Evolutionary conservation across 1,284 basidiomycete genomes (phyloP), one percentile per base, ranked within the genome.

Genomic region (Tilletia horrida): DNA sequence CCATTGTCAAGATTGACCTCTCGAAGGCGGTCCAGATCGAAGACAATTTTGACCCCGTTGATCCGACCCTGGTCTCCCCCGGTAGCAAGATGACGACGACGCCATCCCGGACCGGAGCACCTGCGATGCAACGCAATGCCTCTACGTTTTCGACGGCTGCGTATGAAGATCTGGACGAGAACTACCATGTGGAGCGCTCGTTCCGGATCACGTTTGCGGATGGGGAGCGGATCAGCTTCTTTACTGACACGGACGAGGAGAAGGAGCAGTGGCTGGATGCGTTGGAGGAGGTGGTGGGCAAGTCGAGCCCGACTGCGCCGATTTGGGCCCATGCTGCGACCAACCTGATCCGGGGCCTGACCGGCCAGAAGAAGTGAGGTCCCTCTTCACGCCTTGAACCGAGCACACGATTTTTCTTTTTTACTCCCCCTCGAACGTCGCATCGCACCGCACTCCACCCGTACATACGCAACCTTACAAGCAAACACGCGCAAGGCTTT

Each of bases 1-100:
- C 91, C 0, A 94, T 89, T 0, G 88, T 91, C 23, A 92, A 90
- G 40, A 96, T 97, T 73, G 92, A 96, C 81, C 85, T 98, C 21
- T 89, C 90, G 81, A 90, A 92, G 81, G 92, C 91, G 4, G 84
- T 88, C 4, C 84, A 85, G 0, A 86, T 97, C 2, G 88, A 90
- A 71, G 92, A 96, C 77, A 87, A 90, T 63, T 87, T 89, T 74
- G 86, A 87, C 67, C 82, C 84, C 3, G 55, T 59, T 9, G 55
- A 59, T 40, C 55, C 55, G 7, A 21, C 55, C 7, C 55, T 59
- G 23, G 55, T 59, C 13, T 59, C 55, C 1, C 55, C 55, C 9
- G 35, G 18, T 4, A 21, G 55, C 16, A 40, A 40, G 35, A 40
- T 40, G 35, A 11, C 35, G 35, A 40, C 35, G 35, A 40, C 35